Base-by-base conservation (phyloP, 2,329 filamentous ascomycete genomes). In the Hypoxylon sp. region DNA sequence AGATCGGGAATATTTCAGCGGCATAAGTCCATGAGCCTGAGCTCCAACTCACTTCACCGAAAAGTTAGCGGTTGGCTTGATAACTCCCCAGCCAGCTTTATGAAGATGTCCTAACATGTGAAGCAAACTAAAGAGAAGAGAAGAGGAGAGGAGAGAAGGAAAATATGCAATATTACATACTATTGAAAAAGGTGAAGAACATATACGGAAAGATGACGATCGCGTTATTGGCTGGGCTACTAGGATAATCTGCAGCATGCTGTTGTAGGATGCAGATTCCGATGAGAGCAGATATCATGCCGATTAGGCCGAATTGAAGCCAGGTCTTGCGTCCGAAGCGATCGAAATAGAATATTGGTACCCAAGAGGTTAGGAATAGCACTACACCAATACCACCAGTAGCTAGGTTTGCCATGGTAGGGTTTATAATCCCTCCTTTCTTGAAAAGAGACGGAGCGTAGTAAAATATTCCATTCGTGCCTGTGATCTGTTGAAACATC, bases 31-130 rank as follows among this genome's bases (percentile, higher is more conserved):
- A 67, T 2, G 60, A 64, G 12, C 66, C 66, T 1, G 63, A 59
- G 29, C 63, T 63, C 64, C 65, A 69, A n/a, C 63, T 66, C 55
- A 65, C n/a, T n/a, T n/a, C n/a, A n/a, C n/a, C n/a, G n/a, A n/a
- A n/a, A n/a, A n/a, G n/a, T n/a, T n/a, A n/a, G n/a, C n/a, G n/a
- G n/a, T n/a, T n/a, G n/a, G n/a, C n/a, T n/a, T n/a, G n/a, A n/a
- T n/a, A n/a, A n/a, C n/a, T n/a, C n/a, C n/a, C n/a, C n/a, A n/a
- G n/a, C n/a, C n/a, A n/a, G n/a, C n/a, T n/a, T n/a, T n/a, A n/a
- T n/a, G n/a, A n/a, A n/a, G n/a, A n/a, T n/a, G n/a, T n/a, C n/a
- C n/a, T n/a, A n/a, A n/a, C n/a, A n/a, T n/a, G n/a, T n/a, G n/a
- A n/a, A n/a, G n/a, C n/a, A n/a, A n/a, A n/a, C n/a, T n/a, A n/a